Base-by-base conservation (phyloP, 257 asterid species). In the Capsicum chinense region DNA sequence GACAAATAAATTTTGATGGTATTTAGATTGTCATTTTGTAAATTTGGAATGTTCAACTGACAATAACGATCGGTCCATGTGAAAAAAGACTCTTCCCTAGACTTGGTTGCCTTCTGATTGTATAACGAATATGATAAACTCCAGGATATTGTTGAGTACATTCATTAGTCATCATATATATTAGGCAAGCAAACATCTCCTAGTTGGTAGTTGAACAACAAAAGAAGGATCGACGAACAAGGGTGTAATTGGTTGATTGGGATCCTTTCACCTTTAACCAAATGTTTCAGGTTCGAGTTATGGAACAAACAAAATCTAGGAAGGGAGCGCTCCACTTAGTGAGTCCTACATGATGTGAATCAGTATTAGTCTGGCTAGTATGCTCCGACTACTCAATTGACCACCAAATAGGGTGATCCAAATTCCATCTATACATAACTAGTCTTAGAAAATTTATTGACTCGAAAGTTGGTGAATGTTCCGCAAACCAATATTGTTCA, bases 161-260 rank as follows among this genome's bases (percentile, higher is more conserved):
- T 47, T 71, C 1, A 57, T 71, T 71, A n/a, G 44, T 10, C 57
- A 70, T 69, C 79, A 47, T 16, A 3, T 63, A 69, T 63, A 69
- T 71, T 71, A 44, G 56, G 79, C 39, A 47, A 71, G 17, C 58
- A 71, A 71, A 47, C 57, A 71, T 62, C 10, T 48, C 35, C 2
- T 48, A 73, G n/a, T 26, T 26, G 26, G 39, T 71, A 71, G 79
- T 71, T 71, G 58, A 71, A 71, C 79, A 71, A 47, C 33, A 71
- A 5, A 2, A 2, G 37, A 10, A 44, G 9, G 5, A 1, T 47
- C 58, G 17, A 71, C 12, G n/a, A 6, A 17, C 16, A 70, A 5
- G 26, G 26, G 26, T 26, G 26, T 6, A 56, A 17, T 56, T 14
- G 21, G 8, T 13, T 66, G 39, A 8, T 66, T 1, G 2, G 12